phyloP scores from a whole-genome alignment of 202 grass and related monocot genomes.

The Tripidium arundinaceum region DNA sequence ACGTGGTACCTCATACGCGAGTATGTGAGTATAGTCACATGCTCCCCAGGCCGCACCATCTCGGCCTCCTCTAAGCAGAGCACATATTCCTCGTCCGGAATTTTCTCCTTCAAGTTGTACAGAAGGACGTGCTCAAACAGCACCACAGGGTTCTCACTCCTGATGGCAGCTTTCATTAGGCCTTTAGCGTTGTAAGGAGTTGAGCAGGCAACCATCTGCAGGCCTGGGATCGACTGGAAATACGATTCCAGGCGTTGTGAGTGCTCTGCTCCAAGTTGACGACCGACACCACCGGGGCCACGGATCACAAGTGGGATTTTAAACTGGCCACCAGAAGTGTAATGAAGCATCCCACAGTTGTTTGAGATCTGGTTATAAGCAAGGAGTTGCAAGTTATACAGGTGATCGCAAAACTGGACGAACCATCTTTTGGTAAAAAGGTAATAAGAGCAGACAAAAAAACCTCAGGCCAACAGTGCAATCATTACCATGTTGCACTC shows the following conservation, averaged over 20 bases:
- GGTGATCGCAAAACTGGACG: constrained; percentile 31
- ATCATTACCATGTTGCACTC: constrained; percentile 15
- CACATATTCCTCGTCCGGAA: constrained; percentile 72
- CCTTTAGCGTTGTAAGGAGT: constrained; percentile 91
- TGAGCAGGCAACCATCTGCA: constrained; percentile 93
- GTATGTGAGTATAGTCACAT: constrained; percentile 76
- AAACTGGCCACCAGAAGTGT: constrained; percentile 84
- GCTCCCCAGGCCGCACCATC: constrained; percentile 75
- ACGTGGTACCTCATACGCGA: constrained; percentile 85
- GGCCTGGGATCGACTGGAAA: constrained; percentile 84
- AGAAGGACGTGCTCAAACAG: constrained; percentile 79
- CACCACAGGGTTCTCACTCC: constrained; percentile 76
- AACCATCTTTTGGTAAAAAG: constrained; percentile 18
- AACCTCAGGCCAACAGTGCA: background rate
- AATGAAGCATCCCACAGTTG: constrained; percentile 94
- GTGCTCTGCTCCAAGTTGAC: constrained; percentile 85
- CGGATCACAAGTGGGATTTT: constrained; percentile 82
- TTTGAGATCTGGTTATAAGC: constrained; percentile 94
- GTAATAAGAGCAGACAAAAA: constrained; percentile 2
- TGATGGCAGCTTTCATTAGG: constrained; percentile 86
- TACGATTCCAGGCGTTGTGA: constrained; percentile 85
- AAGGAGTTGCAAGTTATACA: constrained; percentile 41
- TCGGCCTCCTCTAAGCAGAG: constrained; percentile 73
- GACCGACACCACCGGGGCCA: constrained; percentile 74
- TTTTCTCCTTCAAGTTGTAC: constrained; percentile 83